These are phyloP conservation scores for Penicillium cataractarum DNA, from an alignment of 495 filamentous ascomycete species.

Conservation along the genomic window DNA sequence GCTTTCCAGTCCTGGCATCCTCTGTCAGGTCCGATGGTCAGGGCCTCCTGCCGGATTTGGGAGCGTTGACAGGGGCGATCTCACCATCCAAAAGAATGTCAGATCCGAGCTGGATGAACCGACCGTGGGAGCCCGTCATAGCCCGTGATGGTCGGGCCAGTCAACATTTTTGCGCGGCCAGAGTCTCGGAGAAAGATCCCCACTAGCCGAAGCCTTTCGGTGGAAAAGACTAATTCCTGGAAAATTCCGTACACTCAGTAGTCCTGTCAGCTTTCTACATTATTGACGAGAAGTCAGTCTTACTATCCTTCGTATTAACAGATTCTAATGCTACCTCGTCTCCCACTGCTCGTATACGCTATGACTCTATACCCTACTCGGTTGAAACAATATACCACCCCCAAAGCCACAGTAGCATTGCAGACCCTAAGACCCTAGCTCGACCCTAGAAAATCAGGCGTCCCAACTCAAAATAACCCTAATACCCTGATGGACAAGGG, in stretches of 20 bases:
- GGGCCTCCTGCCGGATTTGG: background rate
- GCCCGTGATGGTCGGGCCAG: background rate
- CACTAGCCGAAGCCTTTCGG: background rate
- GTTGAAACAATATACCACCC: background rate
- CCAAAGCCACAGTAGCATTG: background rate
- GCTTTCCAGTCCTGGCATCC: no score
- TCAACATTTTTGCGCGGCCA: background rate
- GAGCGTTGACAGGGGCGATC: background rate
- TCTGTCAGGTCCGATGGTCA: background rate
- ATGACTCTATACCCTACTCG: background rate
- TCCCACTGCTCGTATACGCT: background rate
- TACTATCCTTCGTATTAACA: background rate
- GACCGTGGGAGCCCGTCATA: background rate
- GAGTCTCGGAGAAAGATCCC: background rate
- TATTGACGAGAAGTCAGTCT: no score
- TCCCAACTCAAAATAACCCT: conserved; percentile 8
- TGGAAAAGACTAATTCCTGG: background rate
- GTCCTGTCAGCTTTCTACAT: no score
- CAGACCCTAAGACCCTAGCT: no score
- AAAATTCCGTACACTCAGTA: no score
- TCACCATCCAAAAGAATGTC: background rate
- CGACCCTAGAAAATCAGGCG: background rate
- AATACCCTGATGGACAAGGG: background rate
- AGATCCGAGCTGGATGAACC: background rate
- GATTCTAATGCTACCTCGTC: background rate